Conservation (phyloP, 2,329 filamentous ascomycete species). For the Colletotrichum sp. region DNA sequence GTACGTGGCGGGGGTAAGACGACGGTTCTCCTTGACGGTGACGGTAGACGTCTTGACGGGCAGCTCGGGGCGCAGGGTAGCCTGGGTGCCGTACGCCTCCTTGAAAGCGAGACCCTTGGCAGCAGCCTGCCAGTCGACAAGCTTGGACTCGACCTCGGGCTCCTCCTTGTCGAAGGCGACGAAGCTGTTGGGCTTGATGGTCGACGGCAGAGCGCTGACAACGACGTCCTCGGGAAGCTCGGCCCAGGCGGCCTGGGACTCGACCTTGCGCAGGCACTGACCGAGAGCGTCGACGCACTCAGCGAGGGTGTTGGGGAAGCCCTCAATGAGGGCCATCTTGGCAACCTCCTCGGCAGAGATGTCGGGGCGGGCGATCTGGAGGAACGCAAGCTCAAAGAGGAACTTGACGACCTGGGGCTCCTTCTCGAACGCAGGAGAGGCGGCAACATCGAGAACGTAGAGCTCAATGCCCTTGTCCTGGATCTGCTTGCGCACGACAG, state of each 20-base stretch:
- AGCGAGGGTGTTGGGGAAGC: slow-evolving; percentile 51
- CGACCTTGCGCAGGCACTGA: slow-evolving; percentile 73
- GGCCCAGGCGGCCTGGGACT: slow-evolving; percentile 82
- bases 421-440: slow-evolving; percentile 71
- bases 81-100: slow-evolving; percentile 83
- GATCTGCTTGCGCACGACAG: slow-evolving; percentile 72
- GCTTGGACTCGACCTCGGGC: slow-evolving; percentile 65
- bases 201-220: slow-evolving; percentile 59
- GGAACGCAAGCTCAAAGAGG: slow-evolving; percentile 81
- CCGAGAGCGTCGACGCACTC: slow-evolving; percentile 72
- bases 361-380: slow-evolving; percentile 76
- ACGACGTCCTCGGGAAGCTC: slow-evolving; percentile 67
- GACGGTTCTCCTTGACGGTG: slow-evolving; percentile 92
- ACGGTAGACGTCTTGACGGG: slow-evolving; percentile 86
- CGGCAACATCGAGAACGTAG: slow-evolving; percentile 75
- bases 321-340: slow-evolving; percentile 67
- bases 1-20: slow-evolving; percentile 86
- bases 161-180: slow-evolving; percentile 79
- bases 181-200: slow-evolving; percentile 83
- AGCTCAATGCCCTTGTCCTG: slow-evolving; percentile 74
- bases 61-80: slow-evolving; percentile 82
- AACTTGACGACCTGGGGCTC: slow-evolving; percentile 66
- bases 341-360: slow-evolving; percentile 65
- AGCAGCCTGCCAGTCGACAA: slow-evolving; percentile 81
- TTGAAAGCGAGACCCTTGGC: slow-evolving; percentile 93